Evolutionary conservation across 352 stramenopile species (phyloP).

Genomic region (Globisporangium irregulare): DNA sequence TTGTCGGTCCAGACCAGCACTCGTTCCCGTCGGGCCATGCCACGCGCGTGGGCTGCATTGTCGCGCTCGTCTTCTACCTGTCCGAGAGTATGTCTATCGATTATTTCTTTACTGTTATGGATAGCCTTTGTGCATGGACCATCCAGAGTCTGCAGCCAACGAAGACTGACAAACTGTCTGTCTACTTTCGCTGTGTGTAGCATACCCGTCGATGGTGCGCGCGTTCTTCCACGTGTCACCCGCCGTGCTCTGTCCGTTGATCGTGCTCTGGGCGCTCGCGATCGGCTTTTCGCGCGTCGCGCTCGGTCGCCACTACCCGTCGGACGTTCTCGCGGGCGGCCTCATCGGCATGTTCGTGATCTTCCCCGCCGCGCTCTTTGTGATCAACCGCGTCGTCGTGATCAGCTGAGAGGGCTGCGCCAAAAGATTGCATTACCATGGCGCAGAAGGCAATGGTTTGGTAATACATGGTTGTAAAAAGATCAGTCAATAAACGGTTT

Average conservation of each 20-base stretch:
- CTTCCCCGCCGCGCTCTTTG: slow-evolving; percentile 44
- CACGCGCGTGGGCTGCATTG: slow-evolving; percentile 69
- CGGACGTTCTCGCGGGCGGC: slow-evolving; percentile 63
- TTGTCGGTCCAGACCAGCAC: slow-evolving; percentile 81
- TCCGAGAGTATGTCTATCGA: slow-evolving; percentile 32
- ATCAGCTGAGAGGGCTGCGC: background rate
- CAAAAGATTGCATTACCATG: background rate
- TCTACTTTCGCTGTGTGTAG: background rate
- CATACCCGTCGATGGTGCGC: slow-evolving; percentile 38
- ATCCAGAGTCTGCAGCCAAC: too few relatives aligned
- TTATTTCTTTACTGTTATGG: background rate
- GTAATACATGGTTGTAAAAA: too few relatives aligned
- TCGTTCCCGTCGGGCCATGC: slow-evolving; percentile 85
- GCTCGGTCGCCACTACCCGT: slow-evolving; percentile 81
- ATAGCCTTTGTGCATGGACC: background rate
- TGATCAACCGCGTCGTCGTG: slow-evolving; percentile 25
- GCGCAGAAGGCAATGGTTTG: background rate
- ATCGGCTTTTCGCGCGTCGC: slow-evolving; percentile 82
- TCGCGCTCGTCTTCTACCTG: slow-evolving; percentile 61
- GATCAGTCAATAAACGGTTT: background rate
- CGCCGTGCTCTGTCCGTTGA: slow-evolving; percentile 33
- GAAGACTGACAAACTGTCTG: background rate
- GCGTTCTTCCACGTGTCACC: slow-evolving; percentile 56
- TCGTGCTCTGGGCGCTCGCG: slow-evolving; percentile 53
- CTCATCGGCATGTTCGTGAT: slow-evolving; percentile 60